Conservation (phyloP, 345 rosid genomes). For the Populus davidiana region DNA sequence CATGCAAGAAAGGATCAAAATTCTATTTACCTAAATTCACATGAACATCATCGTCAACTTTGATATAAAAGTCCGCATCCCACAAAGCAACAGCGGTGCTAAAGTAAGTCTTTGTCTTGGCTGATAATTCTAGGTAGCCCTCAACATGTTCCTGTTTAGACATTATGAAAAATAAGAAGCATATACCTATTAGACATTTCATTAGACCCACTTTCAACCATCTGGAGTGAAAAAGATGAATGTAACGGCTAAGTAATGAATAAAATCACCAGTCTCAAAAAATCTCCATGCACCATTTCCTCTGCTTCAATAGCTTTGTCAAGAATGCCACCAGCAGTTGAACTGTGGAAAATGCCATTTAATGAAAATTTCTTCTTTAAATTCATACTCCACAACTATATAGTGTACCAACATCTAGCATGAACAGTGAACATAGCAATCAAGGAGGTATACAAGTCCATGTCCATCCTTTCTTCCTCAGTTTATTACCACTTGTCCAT, state of each 20-base stretch:
- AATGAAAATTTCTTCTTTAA: not conserved
- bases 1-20: not conserved
- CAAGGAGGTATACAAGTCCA: not conserved
- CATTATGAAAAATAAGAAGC: not conserved
- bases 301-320: slow-evolving; percentile 75
- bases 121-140: slow-evolving; percentile 77
- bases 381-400: not conserved
- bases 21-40: slow-evolving; percentile 67
- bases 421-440: not conserved
- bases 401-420: not conserved
- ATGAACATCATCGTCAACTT: slow-evolving; percentile 97
- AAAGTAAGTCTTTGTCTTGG: slow-evolving; percentile 80
- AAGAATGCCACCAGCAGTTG: slow-evolving; percentile 53
- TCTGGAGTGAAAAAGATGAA: slow-evolving; percentile 1
- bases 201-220: not conserved
- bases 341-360: slow-evolving; percentile 29
- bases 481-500: too few relatives aligned
- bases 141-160: slow-evolving; percentile 69
- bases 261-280: slow-evolving; percentile 72
- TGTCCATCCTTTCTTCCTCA: not conserved
- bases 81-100: slow-evolving; percentile 72
- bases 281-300: slow-evolving; percentile 63
- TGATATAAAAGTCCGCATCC: slow-evolving; percentile 87
- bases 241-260: not conserved
- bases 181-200: slow-evolving; percentile 2